Base-by-base conservation (phyloP, 768 basidiomycete species). In the Russula olivacea region DNA sequence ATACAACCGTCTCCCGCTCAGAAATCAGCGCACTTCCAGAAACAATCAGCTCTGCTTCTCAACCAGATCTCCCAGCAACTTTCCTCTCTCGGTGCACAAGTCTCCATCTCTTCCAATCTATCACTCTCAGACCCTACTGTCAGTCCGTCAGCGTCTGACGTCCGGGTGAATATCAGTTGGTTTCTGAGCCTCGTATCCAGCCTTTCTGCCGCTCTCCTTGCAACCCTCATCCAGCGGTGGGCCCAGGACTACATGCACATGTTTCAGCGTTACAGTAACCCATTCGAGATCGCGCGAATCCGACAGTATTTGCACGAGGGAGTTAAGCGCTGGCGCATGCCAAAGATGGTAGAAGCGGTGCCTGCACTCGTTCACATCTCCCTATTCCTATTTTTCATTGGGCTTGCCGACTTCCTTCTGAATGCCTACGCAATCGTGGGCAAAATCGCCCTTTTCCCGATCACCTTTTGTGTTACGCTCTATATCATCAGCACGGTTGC, bases 141-240 rank as follows among this genome's bases (percentile, higher is more conserved):
- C 28, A 28, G 2, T 28, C 28, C 28, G 28, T 72, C 74, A 30
- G 59, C 64, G 1, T 74, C 76, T n/a, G 68, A 76, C 4, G 63
- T 77, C 34, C 76, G 75, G 62, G 66, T 73, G 40, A 81, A 82
- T 64, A 67, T 67, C 0, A 69, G 77, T 10, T 81, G 77, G 77
- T 79, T 81, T 64, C 48, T 67, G 17, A 69, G 69, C 32, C 66
- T 73, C 0, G 58, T 70, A 2, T 70, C 78, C 48, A 80, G 78
- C 61, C 72, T 83, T 14, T 72, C 71, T 2, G 75, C 77, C 36
- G 79, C 76, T 60, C 72, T 81, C n/a, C 64, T 70, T 10, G 79
- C 79, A 15, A 80, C 78, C 10, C 67, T 83, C 7, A 76, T 80
- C 34, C 77, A 83, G 65, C 78, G 79, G 58, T 83, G 81, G 81